A percentile compares a stretch with the other conserved stretches of the same genome.
These are phyloP conservation scores for Trypanosoma vivax DNA, from an alignment of 208 protist genomes.

Conservation along the genomic window DNA sequence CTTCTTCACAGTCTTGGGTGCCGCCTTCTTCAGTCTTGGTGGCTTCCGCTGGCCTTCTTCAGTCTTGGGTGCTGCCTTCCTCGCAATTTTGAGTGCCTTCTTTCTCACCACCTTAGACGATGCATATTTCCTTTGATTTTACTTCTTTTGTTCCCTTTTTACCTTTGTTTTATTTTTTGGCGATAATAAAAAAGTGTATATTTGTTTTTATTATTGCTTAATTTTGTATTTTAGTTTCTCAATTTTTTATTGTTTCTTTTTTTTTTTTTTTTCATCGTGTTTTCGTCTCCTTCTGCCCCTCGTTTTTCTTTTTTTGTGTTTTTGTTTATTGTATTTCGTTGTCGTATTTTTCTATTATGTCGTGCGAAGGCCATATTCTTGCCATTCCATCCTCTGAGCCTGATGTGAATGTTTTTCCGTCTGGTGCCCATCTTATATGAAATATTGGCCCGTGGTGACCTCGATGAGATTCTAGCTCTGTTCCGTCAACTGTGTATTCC, in stretches of 20 bases:
- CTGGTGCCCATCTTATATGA: slow-evolving; percentile 84
- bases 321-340: slow-evolving; percentile 26
- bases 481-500: slow-evolving; percentile 82
- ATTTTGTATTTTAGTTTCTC: neutral
- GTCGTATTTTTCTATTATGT: slow-evolving; percentile 78
- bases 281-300: neutral
- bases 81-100: too few species aligned
- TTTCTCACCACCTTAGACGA: slow-evolving; percentile 11
- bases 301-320: slow-evolving; percentile 4
- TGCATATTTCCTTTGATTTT: neutral
- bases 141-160: neutral
- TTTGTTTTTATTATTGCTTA: neutral
- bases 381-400: slow-evolving; percentile 90
- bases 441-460: slow-evolving; percentile 90
- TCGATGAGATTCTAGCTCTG: slow-evolving; percentile 80
- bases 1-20: too few species aligned
- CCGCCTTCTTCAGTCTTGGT: too few species aligned
- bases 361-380: slow-evolving; percentile 86
- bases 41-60: too few species aligned
- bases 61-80: too few species aligned
- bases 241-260: neutral
- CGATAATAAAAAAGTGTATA: neutral
- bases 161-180: neutral
- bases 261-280: neutral
- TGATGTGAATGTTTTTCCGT: slow-evolving; percentile 82